Evolutionary conservation across 2,329 filamentous ascomycete species (phyloP).

Genomic region (Ceratocystis lukuohia): DNA sequence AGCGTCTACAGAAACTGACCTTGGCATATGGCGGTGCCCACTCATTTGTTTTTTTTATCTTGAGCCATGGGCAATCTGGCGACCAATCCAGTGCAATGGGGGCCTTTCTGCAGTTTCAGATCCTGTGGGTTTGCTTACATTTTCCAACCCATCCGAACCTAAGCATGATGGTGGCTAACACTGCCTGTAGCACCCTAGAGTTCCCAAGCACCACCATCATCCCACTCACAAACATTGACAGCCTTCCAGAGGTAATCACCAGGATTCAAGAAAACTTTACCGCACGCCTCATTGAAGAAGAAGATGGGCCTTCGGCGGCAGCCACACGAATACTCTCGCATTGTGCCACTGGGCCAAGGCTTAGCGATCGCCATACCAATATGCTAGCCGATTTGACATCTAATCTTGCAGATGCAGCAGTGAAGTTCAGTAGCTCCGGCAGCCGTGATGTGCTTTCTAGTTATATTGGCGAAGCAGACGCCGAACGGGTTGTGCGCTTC

Average conservation of each 20-base stretch:
- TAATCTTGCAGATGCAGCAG: constrained; percentile 24
- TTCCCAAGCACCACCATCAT: constrained; percentile 33
- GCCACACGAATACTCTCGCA: constrained; percentile 20
- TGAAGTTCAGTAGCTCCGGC: constrained; percentile 20
- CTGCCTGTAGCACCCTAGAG: constrained; percentile 22
- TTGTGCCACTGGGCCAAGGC: constrained; percentile 24
- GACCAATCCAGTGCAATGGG: constrained; percentile 23
- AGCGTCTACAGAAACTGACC: constrained; percentile 31
- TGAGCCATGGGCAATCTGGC: constrained; percentile 24
- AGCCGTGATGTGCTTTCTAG: constrained; percentile 22
- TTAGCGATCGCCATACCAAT: constrained; percentile 23
- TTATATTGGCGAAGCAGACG: constrained; percentile 26
- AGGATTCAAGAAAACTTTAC: constrained; percentile 27
- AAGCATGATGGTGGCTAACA: constrained; percentile 9
- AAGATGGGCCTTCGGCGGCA: background rate
- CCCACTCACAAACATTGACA: constrained; percentile 29
- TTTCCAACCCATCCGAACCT: too few relatives aligned
- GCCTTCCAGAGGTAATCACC: constrained; percentile 30
- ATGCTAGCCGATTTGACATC: constrained; percentile 25
- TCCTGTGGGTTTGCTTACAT: constrained; percentile 27
- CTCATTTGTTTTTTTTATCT: constrained; percentile 34
- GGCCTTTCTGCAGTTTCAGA: constrained; percentile 32
- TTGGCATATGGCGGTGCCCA: constrained; percentile 30
- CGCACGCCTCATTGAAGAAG: constrained; percentile 7
- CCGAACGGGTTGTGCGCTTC: constrained; percentile 25